Evolutionary conservation across 2,329 filamentous ascomycete genomes (phyloP), one percentile per base, ranked within the genome.

Genomic region (Fusarium odoratissimum): DNA sequence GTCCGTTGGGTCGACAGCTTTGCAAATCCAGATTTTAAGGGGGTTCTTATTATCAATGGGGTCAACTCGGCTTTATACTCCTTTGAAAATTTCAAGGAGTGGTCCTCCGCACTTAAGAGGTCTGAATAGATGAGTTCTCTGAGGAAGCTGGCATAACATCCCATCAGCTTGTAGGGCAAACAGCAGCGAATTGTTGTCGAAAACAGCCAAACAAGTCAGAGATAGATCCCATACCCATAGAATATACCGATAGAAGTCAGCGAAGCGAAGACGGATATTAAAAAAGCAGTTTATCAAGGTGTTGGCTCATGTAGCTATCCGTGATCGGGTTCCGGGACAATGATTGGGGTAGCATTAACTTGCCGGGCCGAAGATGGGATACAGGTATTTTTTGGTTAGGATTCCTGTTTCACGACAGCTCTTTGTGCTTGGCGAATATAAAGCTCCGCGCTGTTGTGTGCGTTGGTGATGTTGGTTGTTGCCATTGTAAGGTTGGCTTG

Each of bases 251-350:
- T 21, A 30, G 23, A 19, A 51, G 37, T 28, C 55, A 51, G 33
- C 42, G 8, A 45, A 44, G 38, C 49, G 23, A 61, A n/a, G 51
- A n/a, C 21, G 31, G 25, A 44, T 35, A 31, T 31, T 17, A 23
- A 30, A 42, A 38, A 16, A n/a, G 45, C 31, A 44, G 64, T 45
- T 74, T 74, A 74, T 74, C 71, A 74, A 52, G 72, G 60, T 74
- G 60, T 49, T 49, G 30, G 52, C 41, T 63, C 51, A 46, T 72
- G 60, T 72, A 28, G 57, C 55, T 66, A 69, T 62, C 71, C 60
- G 68, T 49, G 19, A 55, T 56, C 31, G 52, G 52, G 52, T 56
- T 35, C 33, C 54, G 57, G 64, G 58, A 58, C 56, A 52, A 60
- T 60, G 64, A 38, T 58, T 60, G 64, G 42, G 54, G 56, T 68